Evolutionary conservation across 148 eudicot species (phyloP).

Genomic region (Silene latifolia): DNA sequence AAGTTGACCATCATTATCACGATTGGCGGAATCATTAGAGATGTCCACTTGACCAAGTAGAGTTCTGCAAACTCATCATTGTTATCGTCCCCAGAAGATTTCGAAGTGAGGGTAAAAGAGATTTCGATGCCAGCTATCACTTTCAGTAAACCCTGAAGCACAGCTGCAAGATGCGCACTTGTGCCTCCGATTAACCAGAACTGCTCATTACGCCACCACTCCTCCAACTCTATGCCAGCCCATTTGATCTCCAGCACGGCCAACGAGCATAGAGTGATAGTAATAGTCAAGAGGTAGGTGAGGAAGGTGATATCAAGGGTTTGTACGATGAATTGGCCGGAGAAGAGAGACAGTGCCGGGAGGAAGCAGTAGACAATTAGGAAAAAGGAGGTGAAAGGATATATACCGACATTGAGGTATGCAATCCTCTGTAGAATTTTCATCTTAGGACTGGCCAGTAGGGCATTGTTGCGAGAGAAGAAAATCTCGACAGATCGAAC

Average conservation of each 20-base stretch:
- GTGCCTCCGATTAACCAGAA: slow-evolving; percentile 96
- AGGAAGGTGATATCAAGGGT: slow-evolving; percentile 77
- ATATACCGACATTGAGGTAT: slow-evolving; percentile 86
- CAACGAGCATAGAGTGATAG: slow-evolving; percentile 58
- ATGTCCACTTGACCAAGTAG: slow-evolving; percentile 77
- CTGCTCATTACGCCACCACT: slow-evolving; percentile 97
- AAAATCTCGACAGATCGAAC: slow-evolving; percentile 68
- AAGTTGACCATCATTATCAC: slow-evolving; percentile 74
- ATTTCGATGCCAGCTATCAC: slow-evolving; percentile 87
- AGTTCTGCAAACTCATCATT: slow-evolving; percentile 90
- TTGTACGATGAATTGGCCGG: slow-evolving; percentile 90
- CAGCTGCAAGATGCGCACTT: slow-evolving; percentile 92
- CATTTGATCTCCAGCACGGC: slow-evolving; percentile 84
- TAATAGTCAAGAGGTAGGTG: slow-evolving; percentile 60
- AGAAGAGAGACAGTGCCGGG: slow-evolving; percentile 88
- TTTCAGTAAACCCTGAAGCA: slow-evolving; percentile 78
- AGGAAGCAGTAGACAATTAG: slow-evolving; percentile 84
- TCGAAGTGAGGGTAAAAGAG: slow-evolving; percentile 76
- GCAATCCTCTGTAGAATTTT: slow-evolving; percentile 77
- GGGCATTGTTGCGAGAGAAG: slow-evolving; percentile 87
- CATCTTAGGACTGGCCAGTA: slow-evolving; percentile 81
- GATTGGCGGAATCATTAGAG: slow-evolving; percentile 86
- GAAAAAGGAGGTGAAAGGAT: slow-evolving; percentile 88
- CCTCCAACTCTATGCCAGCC: slow-evolving; percentile 79
- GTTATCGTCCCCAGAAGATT: slow-evolving; percentile 67